These are phyloP conservation scores for Moesziomyces parantarcticus DNA, from an alignment of 1,284 basidiomycete genomes.

Conservation along the genomic window DNA sequence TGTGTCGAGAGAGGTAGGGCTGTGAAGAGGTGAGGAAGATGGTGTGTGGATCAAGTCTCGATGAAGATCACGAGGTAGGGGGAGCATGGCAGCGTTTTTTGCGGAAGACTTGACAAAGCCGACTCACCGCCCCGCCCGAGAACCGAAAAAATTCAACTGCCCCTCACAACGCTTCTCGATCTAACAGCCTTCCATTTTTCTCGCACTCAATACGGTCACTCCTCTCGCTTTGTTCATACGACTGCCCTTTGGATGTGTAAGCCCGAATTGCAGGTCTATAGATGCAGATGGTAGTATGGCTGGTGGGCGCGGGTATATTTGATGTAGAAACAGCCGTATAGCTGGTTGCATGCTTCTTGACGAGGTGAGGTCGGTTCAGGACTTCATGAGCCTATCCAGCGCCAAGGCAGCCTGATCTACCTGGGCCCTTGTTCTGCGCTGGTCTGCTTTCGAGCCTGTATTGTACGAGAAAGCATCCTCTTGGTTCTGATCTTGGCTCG, in stretches of 20 bases:
- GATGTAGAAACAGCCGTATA: no score
- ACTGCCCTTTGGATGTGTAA: no score
- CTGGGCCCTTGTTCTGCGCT: constrained; percentile 22
- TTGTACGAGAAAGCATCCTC: constrained; percentile 32
- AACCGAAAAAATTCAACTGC: no score
- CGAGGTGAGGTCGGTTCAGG: neutral
- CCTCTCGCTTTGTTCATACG: neutral
- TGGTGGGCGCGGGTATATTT: neutral
- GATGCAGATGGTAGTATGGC: neutral
- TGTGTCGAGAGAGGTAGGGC: neutral
- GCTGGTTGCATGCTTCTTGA: neutral
- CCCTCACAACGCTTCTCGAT: no score
- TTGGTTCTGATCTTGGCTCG: neutral
- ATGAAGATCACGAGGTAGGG: neutral
- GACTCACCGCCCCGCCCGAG: no score
- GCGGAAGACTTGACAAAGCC: no score
- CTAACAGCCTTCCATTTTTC: neutral
- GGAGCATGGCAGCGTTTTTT: no score
- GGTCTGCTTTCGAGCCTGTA: constrained; percentile 5
- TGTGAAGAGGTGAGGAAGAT: neutral
- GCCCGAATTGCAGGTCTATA: neutral
- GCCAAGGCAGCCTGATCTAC: constrained; percentile 28
- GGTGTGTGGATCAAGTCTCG: neutral
- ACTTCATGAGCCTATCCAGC: constrained; percentile 35
- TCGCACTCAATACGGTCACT: neutral